phyloP scores from a whole-genome alignment of 257 asterid species.

The Avicennia marina region DNA sequence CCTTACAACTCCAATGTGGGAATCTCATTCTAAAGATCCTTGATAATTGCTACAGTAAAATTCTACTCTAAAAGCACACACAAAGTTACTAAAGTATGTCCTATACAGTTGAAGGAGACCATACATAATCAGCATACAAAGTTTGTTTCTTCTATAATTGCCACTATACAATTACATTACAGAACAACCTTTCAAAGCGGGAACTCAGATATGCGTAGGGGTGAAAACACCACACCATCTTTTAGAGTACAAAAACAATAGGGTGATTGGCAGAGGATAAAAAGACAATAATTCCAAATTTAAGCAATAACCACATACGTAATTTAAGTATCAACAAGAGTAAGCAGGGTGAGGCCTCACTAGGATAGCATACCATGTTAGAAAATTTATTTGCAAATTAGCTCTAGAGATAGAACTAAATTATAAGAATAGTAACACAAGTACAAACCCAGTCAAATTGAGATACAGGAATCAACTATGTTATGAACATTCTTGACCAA shows the following conservation, averaged over 20 bases:
- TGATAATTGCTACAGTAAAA: neutral
- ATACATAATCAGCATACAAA: too few species aligned
- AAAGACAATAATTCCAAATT: neutral
- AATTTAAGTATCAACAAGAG: neutral
- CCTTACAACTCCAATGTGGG: too few species aligned
- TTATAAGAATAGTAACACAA: neutral
- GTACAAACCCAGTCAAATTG: neutral
- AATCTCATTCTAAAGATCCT: neutral
- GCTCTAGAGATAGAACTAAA: neutral
- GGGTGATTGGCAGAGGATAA: too few species aligned
- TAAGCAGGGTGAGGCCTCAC: neutral
- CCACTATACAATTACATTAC: too few species aligned
- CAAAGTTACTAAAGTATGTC: neutral
- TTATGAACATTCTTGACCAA: neutral
- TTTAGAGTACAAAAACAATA: too few species aligned
- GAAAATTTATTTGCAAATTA: too few species aligned
- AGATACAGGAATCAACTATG: neutral
- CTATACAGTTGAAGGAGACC: neutral
- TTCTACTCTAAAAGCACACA: neutral
- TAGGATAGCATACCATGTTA: neutral
- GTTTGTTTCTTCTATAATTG: too few species aligned
- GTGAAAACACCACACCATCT: too few species aligned
- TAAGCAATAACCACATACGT: neutral
- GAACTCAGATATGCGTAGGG: too few species aligned
- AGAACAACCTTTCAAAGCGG: too few species aligned